phyloP scores from a whole-genome alignment of 148 eudicot genomes.

The Silene latifolia region DNA sequence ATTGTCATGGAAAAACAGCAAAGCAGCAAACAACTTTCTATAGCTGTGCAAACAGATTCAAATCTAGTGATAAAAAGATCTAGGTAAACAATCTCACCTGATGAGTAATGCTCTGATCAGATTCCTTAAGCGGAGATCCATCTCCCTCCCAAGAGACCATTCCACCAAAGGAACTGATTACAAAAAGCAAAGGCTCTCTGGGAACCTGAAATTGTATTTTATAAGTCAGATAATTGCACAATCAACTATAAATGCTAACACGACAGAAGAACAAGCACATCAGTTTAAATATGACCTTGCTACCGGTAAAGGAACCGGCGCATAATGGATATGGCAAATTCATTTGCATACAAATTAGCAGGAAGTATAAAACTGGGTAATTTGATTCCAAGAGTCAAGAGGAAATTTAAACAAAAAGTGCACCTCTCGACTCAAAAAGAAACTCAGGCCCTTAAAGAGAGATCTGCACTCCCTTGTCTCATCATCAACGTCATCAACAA shows the following conservation, averaged over 20 bases:
- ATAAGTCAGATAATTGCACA: neutral
- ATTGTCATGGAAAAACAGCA: neutral
- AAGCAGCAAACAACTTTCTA: neutral
- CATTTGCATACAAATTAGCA: neutral
- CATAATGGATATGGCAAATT: neutral
- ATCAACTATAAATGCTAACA: neutral
- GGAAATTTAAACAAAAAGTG: neutral
- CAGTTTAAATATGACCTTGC: neutral
- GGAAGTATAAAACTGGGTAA: neutral
- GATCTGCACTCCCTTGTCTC: constrained; percentile 73
- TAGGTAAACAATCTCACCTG: constrained; percentile 42
- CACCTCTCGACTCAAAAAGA: constrained; percentile 95
- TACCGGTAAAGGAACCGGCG: neutral
- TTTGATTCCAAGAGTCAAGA: neutral
- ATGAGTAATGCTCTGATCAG: constrained; percentile 71
- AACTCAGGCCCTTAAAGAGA: constrained; percentile 67
- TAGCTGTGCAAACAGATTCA: neutral
- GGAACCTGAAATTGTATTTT: constrained; percentile 55
- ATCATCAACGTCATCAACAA: constrained; percentile 66
- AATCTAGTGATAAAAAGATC: neutral
- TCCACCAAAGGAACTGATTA: constrained; percentile 93
- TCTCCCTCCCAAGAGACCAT: constrained; percentile 92
- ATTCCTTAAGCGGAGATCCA: constrained; percentile 77
- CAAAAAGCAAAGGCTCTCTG: constrained; percentile 83
- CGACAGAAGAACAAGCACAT: neutral